A percentile compares a stretch with the other conserved stretches of the same genome.
Evolutionary conservation across 345 rosid genomes (phyloP).

Genomic region (Hevea brasiliensis): DNA sequence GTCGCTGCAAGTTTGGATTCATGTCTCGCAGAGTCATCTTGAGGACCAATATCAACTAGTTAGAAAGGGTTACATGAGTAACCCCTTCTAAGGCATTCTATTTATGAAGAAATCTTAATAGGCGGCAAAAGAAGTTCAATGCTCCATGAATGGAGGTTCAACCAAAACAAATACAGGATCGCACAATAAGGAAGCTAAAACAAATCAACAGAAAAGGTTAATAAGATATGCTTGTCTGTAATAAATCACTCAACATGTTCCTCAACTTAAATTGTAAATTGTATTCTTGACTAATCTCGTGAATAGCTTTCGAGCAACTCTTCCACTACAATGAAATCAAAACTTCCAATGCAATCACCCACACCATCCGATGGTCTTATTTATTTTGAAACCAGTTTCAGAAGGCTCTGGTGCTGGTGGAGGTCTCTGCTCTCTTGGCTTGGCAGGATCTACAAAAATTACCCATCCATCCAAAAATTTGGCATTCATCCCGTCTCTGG

Average conservation of each 20-base stretch:
- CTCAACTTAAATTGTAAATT: background rate
- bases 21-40: no score
- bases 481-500: conserved; percentile 82
- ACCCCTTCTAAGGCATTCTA: background rate
- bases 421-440: conserved; percentile 59
- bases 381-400: conserved; percentile 64
- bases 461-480: conserved; percentile 95
- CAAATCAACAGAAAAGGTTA: no score
- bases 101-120: background rate
- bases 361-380: conserved; percentile 80
- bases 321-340: background rate
- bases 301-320: background rate
- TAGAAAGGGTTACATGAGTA: no score
- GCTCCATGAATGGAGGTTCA: background rate
- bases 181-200: background rate
- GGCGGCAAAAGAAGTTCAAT: background rate
- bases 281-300: background rate
- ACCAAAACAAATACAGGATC: background rate
- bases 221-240: background rate
- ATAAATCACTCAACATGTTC: background rate
- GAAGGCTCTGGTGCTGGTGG: conserved; percentile 39
- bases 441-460: conserved; percentile 89
- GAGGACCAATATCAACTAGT: no score
- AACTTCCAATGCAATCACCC: conserved; percentile 40
- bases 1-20: no score